Percentiles rank a stretch among this genome's conserved stretches.
Conservation (phyloP, 495 filamentous ascomycete species). For the Opeltia flavorubescens region DNA sequence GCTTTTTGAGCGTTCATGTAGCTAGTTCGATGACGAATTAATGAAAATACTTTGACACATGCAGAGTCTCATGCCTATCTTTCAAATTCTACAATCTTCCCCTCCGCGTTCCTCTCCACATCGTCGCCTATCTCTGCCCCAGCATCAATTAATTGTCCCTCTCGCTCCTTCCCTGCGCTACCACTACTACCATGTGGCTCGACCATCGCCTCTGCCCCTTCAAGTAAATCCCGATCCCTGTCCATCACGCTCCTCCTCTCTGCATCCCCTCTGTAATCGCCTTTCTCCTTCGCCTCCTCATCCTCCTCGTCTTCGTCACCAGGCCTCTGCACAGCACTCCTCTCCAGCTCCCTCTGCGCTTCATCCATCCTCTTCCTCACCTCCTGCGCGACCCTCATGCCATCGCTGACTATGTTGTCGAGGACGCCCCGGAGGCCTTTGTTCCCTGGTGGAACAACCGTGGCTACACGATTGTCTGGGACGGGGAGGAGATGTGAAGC, state of each 20-base stretch:
- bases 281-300: conserved; percentile 28
- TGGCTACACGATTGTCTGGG: conserved; percentile 24
- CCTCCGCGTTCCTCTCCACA: conserved; percentile 8
- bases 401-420: conserved; percentile 93
- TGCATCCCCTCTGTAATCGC: conserved; percentile 32
- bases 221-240: conserved; percentile 63
- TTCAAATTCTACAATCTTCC: conserved; percentile 20
- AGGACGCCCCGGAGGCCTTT: conserved; percentile 82
- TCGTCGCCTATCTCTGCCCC: conserved; percentile 1
- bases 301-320: conserved; percentile 71
- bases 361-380: conserved; percentile 88
- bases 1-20: background rate
- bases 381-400: conserved; percentile 87
- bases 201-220: conserved; percentile 63
- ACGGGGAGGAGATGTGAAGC: conserved; percentile 22
- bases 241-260: conserved; percentile 52
- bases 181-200: conserved; percentile 19
- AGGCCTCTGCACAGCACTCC: conserved; percentile 49
- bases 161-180: conserved; percentile 4
- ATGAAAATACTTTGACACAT: background rate
- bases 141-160: conserved; percentile 9
- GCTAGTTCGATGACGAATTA: conserved; percentile 6
- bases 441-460: conserved; percentile 44
- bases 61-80: conserved; percentile 1
- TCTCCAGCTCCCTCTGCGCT: conserved; percentile 71